Evolutionary conservation across 2,329 filamentous ascomycete genomes (phyloP), one percentile per base, ranked within the genome.

Genomic region (Colletotrichum australisinense): DNA sequence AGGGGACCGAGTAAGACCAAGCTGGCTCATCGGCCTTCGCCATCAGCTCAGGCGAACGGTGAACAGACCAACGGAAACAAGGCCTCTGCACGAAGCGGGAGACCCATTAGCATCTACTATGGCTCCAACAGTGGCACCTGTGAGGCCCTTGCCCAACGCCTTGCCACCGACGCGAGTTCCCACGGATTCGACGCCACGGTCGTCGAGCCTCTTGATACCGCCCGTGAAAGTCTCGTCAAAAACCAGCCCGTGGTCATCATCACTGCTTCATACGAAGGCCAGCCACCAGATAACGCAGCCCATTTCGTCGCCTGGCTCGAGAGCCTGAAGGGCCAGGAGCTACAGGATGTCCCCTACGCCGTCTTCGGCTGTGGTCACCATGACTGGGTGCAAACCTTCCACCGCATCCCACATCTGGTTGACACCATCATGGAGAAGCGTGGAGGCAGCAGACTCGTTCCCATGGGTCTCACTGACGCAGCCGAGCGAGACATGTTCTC

Each of bases 81-180:
- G 74, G 76, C n/a, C 3, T 6, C 16, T 16, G 52, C 11, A 52
- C 55, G 28, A 53, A 67, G 59, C 49, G 80, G 79, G 1, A 82
- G 81, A 68, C 82, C 82, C 0, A 79, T 94, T 76, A 88, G 87
- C n/a, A 87, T 94, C 49, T 86, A 91, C 35, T 94, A 92, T 76
- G 92, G 93, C 4, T 92, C 90, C 24, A 93, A 93, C 77, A 89
- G 88, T 0, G 92, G 92, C 0, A 94, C 92, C 1, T 94, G 92
- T 78, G 90, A 93, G 78, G 85, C 89, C 0, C 86, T 93, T 56
- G 91, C 92, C 0, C 87, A 91, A 62, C 84, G 87, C 8, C 80
- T 94, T 5, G 90, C 89, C 0, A 84, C 85, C 11, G 87, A 89
- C 76, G 91, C 91, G 0, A 76, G 83, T 4, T 79, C 80, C 4